Percentiles rank a stretch among this genome's conserved stretches.
phyloP scores from a whole-genome alignment of 2,329 filamentous ascomycete genomes.

The Rhinocladiella similis region DNA sequence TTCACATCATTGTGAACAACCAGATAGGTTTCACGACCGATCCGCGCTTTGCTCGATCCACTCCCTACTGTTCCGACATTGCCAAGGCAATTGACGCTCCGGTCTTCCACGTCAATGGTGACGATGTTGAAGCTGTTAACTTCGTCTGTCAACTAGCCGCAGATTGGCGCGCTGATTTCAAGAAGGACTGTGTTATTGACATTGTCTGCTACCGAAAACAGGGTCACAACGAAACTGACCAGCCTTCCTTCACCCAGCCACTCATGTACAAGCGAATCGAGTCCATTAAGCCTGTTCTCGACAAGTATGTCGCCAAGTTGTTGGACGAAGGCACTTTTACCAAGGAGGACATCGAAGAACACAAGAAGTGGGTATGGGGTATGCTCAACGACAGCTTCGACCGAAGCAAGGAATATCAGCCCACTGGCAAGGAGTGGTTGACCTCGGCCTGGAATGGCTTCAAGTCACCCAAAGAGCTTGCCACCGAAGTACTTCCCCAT shows the following conservation, averaged over 20 bases:
- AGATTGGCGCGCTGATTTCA: conserved; percentile 98
- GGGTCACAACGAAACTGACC: conserved; percentile 98
- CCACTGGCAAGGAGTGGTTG: conserved; percentile 95
- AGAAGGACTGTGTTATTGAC: conserved; percentile 96
- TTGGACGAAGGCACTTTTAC: conserved; percentile 91
- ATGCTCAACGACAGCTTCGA: conserved; percentile 98
- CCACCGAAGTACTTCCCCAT: conserved; percentile 90
- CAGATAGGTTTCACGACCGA: conserved; percentile 99
- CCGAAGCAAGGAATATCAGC: conserved; percentile 96
- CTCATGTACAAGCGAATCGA: conserved; percentile 99
- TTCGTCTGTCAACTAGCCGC: conserved; percentile 96
- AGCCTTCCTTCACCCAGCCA: conserved; percentile 98
- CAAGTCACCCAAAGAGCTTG: conserved; percentile 97
- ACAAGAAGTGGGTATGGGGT: conserved; percentile 99
- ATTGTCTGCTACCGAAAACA: conserved; percentile 99
- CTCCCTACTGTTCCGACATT: conserved; percentile 98
- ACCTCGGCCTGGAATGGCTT: conserved; percentile 99
- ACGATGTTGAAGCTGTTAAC: conserved; percentile 97
- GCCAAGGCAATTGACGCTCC: conserved; percentile 98
- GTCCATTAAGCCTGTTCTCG: conserved; percentile 78
- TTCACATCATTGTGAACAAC: conserved; percentile 98
- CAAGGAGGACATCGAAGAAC: conserved; percentile 96
- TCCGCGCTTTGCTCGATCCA: conserved; percentile 93
- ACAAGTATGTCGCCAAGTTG: conserved; percentile 89
- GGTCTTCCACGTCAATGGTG: conserved; percentile 98